Conservation (phyloP, 73 alveolate genomes). For the Tetrahymena malaccensis region DNA sequence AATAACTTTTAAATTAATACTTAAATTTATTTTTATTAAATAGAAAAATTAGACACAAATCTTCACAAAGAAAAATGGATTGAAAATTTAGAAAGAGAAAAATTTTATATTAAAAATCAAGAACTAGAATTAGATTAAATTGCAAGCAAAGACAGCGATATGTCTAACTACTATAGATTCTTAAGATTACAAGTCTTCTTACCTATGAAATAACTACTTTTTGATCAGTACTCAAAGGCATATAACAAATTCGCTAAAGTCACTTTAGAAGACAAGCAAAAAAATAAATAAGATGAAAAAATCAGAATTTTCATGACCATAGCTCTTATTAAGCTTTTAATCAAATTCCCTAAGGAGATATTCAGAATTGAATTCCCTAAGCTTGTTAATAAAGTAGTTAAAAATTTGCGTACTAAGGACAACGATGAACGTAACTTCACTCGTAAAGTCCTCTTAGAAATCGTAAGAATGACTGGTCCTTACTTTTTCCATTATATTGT, state of each 20-base stretch:
- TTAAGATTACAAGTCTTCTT: not conserved
- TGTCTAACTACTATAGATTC: not conserved
- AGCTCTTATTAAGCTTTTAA: not conserved
- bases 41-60: not conserved
- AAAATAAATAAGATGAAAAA: not conserved
- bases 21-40: not conserved
- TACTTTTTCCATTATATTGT: not conserved
- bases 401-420: not conserved
- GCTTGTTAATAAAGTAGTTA: not conserved
- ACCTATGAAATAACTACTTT: not conserved
- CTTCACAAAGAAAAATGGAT: not conserved
- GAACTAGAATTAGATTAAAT: not conserved
- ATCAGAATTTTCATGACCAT: not conserved
- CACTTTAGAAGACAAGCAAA: not conserved
- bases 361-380: not conserved
- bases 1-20: not conserved
- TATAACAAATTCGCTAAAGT: not conserved
- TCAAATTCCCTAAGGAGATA: not conserved
- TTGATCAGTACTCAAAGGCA: not conserved
- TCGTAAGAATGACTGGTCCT: not conserved
- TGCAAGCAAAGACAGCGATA: not conserved
- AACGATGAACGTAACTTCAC: not conserved
- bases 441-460: not conserved
- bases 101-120: not conserved
- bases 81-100: not conserved